Percentiles rank a stretch among this genome's conserved stretches.
phyloP scores from a whole-genome alignment of 2,329 filamentous ascomycete species.

The Coniochaeta prunicola region DNA sequence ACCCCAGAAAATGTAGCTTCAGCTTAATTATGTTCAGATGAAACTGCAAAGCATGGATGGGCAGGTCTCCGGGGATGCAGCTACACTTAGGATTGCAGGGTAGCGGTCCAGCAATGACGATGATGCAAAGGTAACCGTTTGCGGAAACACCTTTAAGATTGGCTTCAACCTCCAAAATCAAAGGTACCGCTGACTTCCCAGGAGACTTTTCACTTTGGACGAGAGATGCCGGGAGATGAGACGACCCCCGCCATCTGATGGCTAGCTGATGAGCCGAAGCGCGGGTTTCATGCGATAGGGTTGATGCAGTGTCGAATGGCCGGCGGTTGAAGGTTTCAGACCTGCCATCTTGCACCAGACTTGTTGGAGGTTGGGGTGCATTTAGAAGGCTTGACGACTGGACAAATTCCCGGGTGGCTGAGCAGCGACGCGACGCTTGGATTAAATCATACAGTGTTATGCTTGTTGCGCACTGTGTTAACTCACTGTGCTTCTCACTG shows the following conservation, averaged over 20 bases:
- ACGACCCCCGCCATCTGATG: slow-evolving; percentile 1
- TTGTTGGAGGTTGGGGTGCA: background rate
- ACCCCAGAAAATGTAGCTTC: background rate
- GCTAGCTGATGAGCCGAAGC: background rate
- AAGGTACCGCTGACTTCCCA: background rate
- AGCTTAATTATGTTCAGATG: background rate
- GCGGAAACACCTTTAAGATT: background rate
- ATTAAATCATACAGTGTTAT: background rate
- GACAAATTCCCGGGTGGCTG: background rate
- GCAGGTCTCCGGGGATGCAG: background rate
- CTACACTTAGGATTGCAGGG: background rate
- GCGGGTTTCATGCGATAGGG: background rate
- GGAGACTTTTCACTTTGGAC: background rate
- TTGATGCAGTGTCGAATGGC: background rate
- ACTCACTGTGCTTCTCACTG: background rate
- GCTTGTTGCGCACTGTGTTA: background rate
- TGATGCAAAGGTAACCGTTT: background rate
- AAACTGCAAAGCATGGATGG: background rate
- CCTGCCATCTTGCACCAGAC: background rate
- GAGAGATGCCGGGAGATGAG: background rate
- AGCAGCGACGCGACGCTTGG: background rate
- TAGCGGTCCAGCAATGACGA: background rate
- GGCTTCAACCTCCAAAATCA: background rate
- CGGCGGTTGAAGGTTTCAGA: slow-evolving; percentile 1
- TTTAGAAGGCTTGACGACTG: background rate